Conservation (phyloP, 768 basidiomycete genomes). For the Tephrocybe rancida region DNA sequence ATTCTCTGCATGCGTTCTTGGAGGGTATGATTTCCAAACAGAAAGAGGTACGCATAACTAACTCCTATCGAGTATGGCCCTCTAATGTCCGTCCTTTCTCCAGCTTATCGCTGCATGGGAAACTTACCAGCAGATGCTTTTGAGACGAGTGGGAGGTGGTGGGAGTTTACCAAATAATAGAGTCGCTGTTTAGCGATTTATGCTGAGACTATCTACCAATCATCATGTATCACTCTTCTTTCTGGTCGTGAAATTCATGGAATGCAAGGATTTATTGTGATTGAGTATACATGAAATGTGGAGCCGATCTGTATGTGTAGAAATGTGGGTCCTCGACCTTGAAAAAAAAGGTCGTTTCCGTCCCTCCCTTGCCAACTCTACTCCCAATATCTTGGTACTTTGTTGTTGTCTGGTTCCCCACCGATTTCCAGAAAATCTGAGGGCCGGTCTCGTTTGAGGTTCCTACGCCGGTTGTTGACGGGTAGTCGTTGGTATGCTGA, state of each 20-base stretch:
- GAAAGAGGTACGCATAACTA: slow-evolving; percentile 59
- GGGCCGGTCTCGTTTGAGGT: slow-evolving; percentile 79
- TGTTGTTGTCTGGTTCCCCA: slow-evolving; percentile 61
- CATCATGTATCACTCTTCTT: not conserved
- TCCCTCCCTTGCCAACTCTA: slow-evolving; percentile 29
- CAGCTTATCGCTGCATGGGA: slow-evolving; percentile 83
- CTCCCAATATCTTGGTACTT: slow-evolving; percentile 80
- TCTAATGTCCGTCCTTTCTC: not conserved
- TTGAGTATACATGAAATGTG: slow-evolving; percentile 2
- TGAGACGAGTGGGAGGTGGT: slow-evolving; percentile 34
- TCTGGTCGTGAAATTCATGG: not conserved
- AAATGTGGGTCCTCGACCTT: not conserved
- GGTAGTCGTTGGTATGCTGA: slow-evolving; percentile 89
- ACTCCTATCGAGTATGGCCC: not conserved
- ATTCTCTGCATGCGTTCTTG: slow-evolving; percentile 77
- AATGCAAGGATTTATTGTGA: slow-evolving; percentile 10
- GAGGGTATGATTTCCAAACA: slow-evolving; percentile 87
- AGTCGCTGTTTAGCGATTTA: slow-evolving; percentile 3
- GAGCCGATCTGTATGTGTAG: not conserved
- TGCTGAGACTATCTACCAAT: not conserved
- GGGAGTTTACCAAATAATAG: slow-evolving; percentile 16
- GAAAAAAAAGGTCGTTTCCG: too few species aligned
- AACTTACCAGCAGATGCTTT: slow-evolving; percentile 71
- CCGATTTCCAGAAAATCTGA: slow-evolving; percentile 83
- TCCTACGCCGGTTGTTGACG: slow-evolving; percentile 77